Evolutionary conservation across 352 stramenopile genomes (phyloP).

Genomic region (Globisporangium heterothallicum): DNA sequence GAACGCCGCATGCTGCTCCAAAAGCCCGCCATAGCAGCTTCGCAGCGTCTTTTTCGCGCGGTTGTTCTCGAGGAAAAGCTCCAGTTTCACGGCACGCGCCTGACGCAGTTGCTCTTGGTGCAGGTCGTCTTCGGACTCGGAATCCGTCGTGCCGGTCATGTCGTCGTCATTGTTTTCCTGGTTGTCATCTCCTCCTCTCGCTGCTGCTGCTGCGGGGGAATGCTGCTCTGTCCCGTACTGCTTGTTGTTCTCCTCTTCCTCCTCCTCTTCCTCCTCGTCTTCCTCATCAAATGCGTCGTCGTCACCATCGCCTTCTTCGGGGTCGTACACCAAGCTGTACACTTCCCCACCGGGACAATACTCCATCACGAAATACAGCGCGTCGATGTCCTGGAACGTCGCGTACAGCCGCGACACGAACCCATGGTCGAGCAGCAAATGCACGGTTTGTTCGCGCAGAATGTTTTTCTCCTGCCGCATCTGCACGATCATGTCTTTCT

Average conservation of each 20-base stretch:
- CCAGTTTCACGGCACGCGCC: conserved; percentile 1
- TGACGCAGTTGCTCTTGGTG: conserved; percentile 6
- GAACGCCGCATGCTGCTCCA: conserved; percentile 87
- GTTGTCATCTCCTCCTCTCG: conserved; percentile 8
- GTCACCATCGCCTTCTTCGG: conserved; percentile 36
- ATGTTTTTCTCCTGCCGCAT: conserved; percentile 68
- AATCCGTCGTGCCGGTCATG: conserved; percentile 32
- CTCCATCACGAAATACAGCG: conserved; percentile 75
- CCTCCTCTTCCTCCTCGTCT: conserved; percentile 12
- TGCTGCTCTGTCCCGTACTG: conserved; percentile 1
- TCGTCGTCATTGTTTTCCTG: conserved; percentile 14
- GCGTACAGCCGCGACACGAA: conserved; percentile 58
- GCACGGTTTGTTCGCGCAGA: conserved; percentile 59
- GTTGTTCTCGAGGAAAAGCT: conserved; percentile 36
- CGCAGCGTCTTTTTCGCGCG: conserved; percentile 30
- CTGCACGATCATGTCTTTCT: conserved; percentile 34
- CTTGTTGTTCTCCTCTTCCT: conserved; percentile 15
- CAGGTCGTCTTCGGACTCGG: conserved; percentile 30
- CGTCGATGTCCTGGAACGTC: conserved; percentile 68
- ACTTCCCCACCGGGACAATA: conserved; percentile 66
- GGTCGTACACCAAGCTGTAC: conserved; percentile 88
- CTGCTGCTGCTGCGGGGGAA: conserved; percentile 14
- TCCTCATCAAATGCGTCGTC: conserved; percentile 11
- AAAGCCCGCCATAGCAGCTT: conserved; percentile 55
- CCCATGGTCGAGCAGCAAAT: conserved; percentile 46